Base-by-base conservation (phyloP, 1,139 yeast genomes). In the Neolecta irregularis region DNA sequence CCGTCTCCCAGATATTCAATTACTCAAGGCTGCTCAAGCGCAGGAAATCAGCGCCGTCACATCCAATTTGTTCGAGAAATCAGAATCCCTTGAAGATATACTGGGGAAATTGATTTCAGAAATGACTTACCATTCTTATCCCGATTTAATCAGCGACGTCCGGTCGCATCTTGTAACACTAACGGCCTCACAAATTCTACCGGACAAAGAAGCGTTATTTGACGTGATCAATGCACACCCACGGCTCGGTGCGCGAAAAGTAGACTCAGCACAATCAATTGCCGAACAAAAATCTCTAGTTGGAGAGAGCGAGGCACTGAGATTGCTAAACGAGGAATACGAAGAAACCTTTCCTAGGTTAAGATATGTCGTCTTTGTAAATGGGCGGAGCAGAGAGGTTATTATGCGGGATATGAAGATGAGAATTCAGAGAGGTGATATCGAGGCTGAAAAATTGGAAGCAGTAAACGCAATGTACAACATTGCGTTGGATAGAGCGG, bases 151-250 rank as follows among this genome's bases (percentile, higher is more conserved):
- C n/a, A n/a, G n/a, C n/a, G n/a, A n/a, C n/a, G n/a, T n/a, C n/a
- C n/a, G n/a, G n/a, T n/a, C n/a, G n/a, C n/a, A n/a, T n/a, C n/a
- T n/a, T n/a, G n/a, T n/a, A n/a, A n/a, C n/a, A n/a, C n/a, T n/a
- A n/a, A n/a, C n/a, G n/a, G n/a, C n/a, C n/a, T n/a, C n/a, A n/a
- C n/a, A n/a, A n/a, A n/a, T n/a, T n/a, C n/a, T n/a, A n/a, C n/a
- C n/a, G n/a, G n/a, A n/a, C n/a, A n/a, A n/a, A n/a, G n/a, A n/a
- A n/a, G n/a, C n/a, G n/a, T n/a, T n/a, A n/a, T n/a, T n/a, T n/a
- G n/a, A n/a, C n/a, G n/a, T n/a, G n/a, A n/a, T 83, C 13, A 73
- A 80, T 1, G 93, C 94, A 0, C 95, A 83, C 55, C 95, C 95
- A n/a, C 62, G 94, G 40, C 61, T 83, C 20, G 95, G 81, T 64